A percentile compares a stretch with the other conserved stretches of the same genome.
Evolutionary conservation across 306 rosid genomes (phyloP).

Genomic region (Castanea crenata): DNA sequence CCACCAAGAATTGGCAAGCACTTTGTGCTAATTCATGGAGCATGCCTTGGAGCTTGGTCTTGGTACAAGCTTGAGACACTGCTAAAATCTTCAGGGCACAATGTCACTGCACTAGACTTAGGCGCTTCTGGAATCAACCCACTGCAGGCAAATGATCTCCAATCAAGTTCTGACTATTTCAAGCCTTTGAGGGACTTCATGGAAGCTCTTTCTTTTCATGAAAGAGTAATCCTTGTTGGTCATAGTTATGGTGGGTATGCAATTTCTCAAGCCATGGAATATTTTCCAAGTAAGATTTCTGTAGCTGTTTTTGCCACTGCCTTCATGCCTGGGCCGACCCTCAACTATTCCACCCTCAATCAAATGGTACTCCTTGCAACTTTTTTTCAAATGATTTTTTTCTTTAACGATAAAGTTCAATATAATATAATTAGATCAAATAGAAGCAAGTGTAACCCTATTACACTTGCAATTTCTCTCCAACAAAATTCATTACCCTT

Average conservation of each 20-base stretch:
- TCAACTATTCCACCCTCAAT: constrained; percentile 24
- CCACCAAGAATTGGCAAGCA: constrained; percentile 20
- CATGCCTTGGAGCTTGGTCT: constrained; percentile 53
- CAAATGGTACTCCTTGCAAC: constrained; percentile 10
- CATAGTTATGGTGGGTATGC: too few species aligned
- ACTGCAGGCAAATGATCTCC: neutral
- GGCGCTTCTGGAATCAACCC: constrained; percentile 34
- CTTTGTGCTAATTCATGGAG: constrained; percentile 47
- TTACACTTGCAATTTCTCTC: too few species aligned
- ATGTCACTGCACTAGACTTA: constrained; percentile 36
- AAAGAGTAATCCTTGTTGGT: constrained; percentile 31
- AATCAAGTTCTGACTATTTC: constrained; percentile 28
- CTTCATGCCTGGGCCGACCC: constrained; percentile 40
- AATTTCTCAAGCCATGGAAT: too few species aligned
- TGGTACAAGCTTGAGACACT: constrained; percentile 44
- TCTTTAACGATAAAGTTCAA: too few species aligned
- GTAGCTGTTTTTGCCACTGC: constrained; percentile 43
- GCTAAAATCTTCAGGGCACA: constrained; percentile 23
- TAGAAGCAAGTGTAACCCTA: too few species aligned
- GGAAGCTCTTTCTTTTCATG: constrained; percentile 12
- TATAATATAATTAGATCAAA: too few species aligned
- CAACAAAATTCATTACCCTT: too few species aligned
- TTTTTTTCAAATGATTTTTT: too few species aligned
- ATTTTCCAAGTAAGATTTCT: constrained; percentile 18
- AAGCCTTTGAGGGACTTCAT: constrained; percentile 36